Evolutionary conservation across 2,329 filamentous ascomycete genomes (phyloP), one percentile per base, ranked within the genome.

Genomic region (Alternaria sp.): DNA sequence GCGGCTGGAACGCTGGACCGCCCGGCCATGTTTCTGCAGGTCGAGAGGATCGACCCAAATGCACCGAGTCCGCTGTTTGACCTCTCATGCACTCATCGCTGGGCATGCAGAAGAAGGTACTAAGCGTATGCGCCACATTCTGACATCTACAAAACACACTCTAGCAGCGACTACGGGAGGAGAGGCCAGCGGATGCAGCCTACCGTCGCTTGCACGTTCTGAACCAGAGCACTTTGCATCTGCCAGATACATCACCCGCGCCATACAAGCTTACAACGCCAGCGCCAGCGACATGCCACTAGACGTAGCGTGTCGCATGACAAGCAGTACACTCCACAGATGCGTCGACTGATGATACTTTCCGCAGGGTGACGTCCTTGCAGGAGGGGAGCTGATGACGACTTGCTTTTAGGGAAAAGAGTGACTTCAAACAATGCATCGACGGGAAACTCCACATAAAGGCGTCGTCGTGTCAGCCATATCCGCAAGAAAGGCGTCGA

Each of bases 401-500:
- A 53, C 54, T 60, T 58, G 54, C 58, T 49, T 51, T 51, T 56
- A 38, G 32, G 44, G 44, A 52, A 58, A 57, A 53, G 49, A 43
- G 44, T 38, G 51, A 59, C 53, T 59, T 46, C 59, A 28, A 42
- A 49, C 46, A 43, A 59, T 54, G 54, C 46, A 48, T 55, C 32
- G 52, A 57, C 38, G 65, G 54, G 51, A 58, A 65, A 67, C 60
- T 65, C 59, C 53, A 57, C 32, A 51, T 38, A 30, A 61, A 60
- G 61, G 57, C 62, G 61, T 64, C 48, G 63, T 61, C 57, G 49
- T 63, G 56, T 63, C 73, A 76, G 75, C 74, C 73, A 65, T 73
- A 73, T 66, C 73, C 72, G 73, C 66, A 59, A 66, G 64, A 61
- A 61, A 57, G 65, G 58, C 71, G 72, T 69, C 32, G 74, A 78